Conservation (phyloP, 2,329 filamentous ascomycete genomes). For the Aspergillus ustus region DNA sequence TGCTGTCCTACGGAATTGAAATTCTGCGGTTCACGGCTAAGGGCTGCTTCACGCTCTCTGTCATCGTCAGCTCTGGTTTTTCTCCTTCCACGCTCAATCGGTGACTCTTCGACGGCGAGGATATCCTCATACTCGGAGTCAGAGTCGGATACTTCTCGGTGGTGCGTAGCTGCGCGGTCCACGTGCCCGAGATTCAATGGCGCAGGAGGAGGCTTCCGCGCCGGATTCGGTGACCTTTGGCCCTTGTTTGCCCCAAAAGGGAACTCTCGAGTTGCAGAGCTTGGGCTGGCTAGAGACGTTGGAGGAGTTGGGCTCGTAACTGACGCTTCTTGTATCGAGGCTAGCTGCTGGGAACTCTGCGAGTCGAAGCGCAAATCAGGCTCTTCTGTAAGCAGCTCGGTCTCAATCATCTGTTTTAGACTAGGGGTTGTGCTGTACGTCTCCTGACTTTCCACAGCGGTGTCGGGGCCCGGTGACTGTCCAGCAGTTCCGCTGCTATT, state of each 20-base stretch:
- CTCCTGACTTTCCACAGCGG: neutral
- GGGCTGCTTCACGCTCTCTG: slow-evolving; percentile 70
- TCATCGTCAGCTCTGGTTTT: slow-evolving; percentile 91
- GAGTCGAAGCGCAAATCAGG: slow-evolving; percentile 13
- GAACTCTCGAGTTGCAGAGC: slow-evolving; percentile 24
- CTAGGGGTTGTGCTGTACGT: slow-evolving; percentile 8
- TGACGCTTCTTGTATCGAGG: slow-evolving; percentile 24
- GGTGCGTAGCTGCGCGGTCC: slow-evolving; percentile 48
- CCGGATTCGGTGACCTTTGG: slow-evolving; percentile 58
- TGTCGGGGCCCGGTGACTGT: slow-evolving; percentile 2
- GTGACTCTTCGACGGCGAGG: slow-evolving; percentile 69
- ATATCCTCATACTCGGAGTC: slow-evolving; percentile 86
- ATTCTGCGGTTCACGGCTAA: slow-evolving; percentile 68
- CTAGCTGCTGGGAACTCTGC: slow-evolving; percentile 17
- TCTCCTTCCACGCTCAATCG: slow-evolving; percentile 71
- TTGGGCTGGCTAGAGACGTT: slow-evolving; percentile 27
- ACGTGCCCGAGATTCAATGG: slow-evolving; percentile 72
- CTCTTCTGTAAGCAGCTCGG: slow-evolving; percentile 9
- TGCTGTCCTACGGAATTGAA: slow-evolving; percentile 39
- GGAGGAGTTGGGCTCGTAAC: slow-evolving; percentile 25
- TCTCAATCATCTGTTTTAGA: slow-evolving; percentile 16
- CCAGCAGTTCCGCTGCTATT: neutral
- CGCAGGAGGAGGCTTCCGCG: slow-evolving; percentile 81
- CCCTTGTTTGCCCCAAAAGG: slow-evolving; percentile 24
- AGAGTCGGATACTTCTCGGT: slow-evolving; percentile 62